These are phyloP conservation scores for Mycosphaerelloides madeirae DNA, from an alignment of 2,329 filamentous ascomycete species.

Conservation along the genomic window DNA sequence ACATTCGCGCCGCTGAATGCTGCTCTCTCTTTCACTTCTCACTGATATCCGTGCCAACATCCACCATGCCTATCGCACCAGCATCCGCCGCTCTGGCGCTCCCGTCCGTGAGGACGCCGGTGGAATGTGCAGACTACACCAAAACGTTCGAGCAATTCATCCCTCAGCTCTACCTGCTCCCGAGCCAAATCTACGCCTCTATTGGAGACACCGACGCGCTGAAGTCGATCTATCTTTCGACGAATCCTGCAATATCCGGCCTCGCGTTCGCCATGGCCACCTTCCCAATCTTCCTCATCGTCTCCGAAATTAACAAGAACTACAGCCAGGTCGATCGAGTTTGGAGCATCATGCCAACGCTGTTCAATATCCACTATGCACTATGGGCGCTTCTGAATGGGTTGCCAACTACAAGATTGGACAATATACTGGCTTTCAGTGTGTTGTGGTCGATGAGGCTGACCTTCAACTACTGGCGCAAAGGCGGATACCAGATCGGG, in stretches of 20 bases:
- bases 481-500: conserved; percentile 81
- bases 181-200: conserved; percentile 48
- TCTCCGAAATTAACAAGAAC: conserved; percentile 83
- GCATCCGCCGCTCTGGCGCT: conserved; percentile 35
- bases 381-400: conserved; percentile 75
- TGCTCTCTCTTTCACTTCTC: no score
- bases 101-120: conserved; percentile 63
- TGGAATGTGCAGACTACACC: conserved; percentile 71
- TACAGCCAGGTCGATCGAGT: conserved; percentile 94
- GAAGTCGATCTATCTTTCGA: conserved; percentile 68
- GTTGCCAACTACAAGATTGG: conserved; percentile 64
- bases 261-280: conserved; percentile 68
- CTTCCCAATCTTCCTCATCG: conserved; percentile 65
- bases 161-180: conserved; percentile 53
- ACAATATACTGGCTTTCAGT: conserved; percentile 67
- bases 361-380: conserved; percentile 81
- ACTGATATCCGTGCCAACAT: no score
- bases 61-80: background rate
- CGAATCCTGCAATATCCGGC: conserved; percentile 77
- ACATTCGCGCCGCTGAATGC: no score
- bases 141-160: conserved; percentile 74
- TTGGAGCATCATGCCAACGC: conserved; percentile 83
- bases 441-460: conserved; percentile 65
- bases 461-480: conserved; percentile 96
- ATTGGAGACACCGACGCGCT: conserved; percentile 59